phyloP scores from a whole-genome alignment of 306 rosid genomes.

The Cucumis hystrix region DNA sequence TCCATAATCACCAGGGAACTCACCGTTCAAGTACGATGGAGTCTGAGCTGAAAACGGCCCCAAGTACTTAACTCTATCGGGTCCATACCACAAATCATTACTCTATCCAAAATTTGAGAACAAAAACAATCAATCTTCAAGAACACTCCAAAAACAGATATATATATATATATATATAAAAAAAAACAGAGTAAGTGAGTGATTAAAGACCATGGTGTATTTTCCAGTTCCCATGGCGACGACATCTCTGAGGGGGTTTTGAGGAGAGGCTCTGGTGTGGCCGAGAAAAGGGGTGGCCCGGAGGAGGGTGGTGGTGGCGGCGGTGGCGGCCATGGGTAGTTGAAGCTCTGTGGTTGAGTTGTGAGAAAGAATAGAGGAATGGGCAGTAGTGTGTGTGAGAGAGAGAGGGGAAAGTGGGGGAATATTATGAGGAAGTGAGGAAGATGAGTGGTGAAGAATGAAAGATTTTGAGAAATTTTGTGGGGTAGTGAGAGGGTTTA shows the following conservation, averaged over 20 bases:
- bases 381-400: background rate
- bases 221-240: conserved; percentile 59
- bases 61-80: conserved; percentile 3
- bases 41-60: conserved; percentile 6
- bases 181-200: background rate
- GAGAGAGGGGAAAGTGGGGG: background rate
- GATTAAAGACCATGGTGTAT: conserved; percentile 56
- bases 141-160: background rate
- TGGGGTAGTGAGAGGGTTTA: conserved; percentile 29
- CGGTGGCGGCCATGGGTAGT: conserved; percentile 52
- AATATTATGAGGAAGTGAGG: conserved; percentile 7
- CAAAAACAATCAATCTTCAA: background rate
- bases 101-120: background rate
- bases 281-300: conserved; percentile 70
- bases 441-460: conserved; percentile 17
- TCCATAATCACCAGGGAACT: conserved; percentile 3
- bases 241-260: conserved; percentile 57
- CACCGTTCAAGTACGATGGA: conserved; percentile 2
- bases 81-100: conserved; percentile 1
- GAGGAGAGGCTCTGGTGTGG: conserved; percentile 27
- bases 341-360: background rate
- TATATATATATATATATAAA: too few relatives aligned
- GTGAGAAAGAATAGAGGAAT: background rate
- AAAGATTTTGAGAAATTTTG: conserved; percentile 11
- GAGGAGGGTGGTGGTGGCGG: conserved; percentile 50